These are phyloP conservation scores for Suillus discolor DNA, from an alignment of 768 basidiomycete genomes.

Conservation along the genomic window DNA sequence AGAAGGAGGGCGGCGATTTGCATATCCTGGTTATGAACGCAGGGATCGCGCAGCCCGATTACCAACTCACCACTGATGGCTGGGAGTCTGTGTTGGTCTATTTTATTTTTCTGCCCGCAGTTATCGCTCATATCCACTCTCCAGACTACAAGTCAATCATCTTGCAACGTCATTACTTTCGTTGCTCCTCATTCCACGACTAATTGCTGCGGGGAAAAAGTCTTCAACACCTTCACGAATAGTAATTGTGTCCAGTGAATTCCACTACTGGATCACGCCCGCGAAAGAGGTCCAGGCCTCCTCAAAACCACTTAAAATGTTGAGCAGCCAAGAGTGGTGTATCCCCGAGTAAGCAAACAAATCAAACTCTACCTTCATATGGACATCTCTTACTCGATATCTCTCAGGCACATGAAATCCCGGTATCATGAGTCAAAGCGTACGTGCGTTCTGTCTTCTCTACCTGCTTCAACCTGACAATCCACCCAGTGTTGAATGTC, in stretches of 20 bases:
- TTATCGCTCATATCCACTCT: not conserved
- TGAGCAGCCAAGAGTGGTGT: constrained; percentile 26
- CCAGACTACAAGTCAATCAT: constrained; percentile 39
- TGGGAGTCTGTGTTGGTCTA: constrained; percentile 46
- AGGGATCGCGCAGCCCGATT: constrained; percentile 19
- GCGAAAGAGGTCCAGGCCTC: constrained; percentile 21
- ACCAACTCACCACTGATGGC: constrained; percentile 39
- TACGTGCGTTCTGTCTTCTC: too few relatives aligned
- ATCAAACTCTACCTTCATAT: too few relatives aligned
- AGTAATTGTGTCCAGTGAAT: constrained; percentile 34
- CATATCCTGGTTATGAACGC: constrained; percentile 52
- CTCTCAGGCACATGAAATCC: constrained; percentile 17
- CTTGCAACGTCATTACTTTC: constrained; percentile 33
- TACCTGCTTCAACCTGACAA: too few relatives aligned
- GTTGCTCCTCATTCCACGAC: constrained; percentile 33
- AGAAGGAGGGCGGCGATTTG: not conserved
- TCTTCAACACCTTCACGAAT: constrained; percentile 27
- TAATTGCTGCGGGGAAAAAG: constrained; percentile 27
- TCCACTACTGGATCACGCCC: constrained; percentile 24
- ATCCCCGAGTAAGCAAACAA: constrained; percentile 18
- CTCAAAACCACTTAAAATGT: constrained; percentile 25
- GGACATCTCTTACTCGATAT: too few relatives aligned
- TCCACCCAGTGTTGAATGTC: too few relatives aligned
- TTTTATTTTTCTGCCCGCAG: not conserved
- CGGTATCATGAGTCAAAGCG: too few relatives aligned